A percentile compares a stretch with the other conserved stretches of the same genome.
Conservation (phyloP, 1,284 basidiomycete species). For the Tylopilus sp. region DNA sequence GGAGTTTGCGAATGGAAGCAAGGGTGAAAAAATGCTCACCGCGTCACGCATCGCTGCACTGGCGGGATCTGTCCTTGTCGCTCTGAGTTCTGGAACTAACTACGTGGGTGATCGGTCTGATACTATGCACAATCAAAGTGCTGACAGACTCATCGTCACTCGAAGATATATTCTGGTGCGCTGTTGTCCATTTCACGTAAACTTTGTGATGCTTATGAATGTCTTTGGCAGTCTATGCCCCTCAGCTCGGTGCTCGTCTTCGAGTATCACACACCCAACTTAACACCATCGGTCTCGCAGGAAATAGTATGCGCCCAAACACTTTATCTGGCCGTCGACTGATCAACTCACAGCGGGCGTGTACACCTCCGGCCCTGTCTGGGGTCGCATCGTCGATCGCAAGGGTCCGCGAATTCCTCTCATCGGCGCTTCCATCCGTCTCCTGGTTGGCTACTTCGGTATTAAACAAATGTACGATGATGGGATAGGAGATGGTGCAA, state of each 20-base stretch:
- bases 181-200: background rate
- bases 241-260: constrained; percentile 80
- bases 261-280: constrained; percentile 79
- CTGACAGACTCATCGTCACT: constrained; percentile 12
- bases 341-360: constrained; percentile 61
- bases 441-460: constrained; percentile 74
- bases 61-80: constrained; percentile 63
- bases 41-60: constrained; percentile 51
- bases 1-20: constrained; percentile 12
- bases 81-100: constrained; percentile 75
- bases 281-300: constrained; percentile 78
- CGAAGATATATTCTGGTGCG: constrained; percentile 45
- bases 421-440: constrained; percentile 58
- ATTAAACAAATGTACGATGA: constrained; percentile 72
- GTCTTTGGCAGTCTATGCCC: constrained; percentile 72
- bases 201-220: constrained; percentile 3
- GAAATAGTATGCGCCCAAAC: constrained; percentile 59
- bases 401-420: constrained; percentile 69
- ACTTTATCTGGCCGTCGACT: constrained; percentile 13
- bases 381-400: constrained; percentile 76
- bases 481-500: constrained; percentile 47
- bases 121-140: background rate
- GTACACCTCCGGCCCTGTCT: constrained; percentile 70
- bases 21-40: constrained; percentile 15
- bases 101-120: constrained; percentile 64